Evolutionary conservation across 2,329 filamentous ascomycete species (phyloP).

Genomic region (Aureobasidium lini): DNA sequence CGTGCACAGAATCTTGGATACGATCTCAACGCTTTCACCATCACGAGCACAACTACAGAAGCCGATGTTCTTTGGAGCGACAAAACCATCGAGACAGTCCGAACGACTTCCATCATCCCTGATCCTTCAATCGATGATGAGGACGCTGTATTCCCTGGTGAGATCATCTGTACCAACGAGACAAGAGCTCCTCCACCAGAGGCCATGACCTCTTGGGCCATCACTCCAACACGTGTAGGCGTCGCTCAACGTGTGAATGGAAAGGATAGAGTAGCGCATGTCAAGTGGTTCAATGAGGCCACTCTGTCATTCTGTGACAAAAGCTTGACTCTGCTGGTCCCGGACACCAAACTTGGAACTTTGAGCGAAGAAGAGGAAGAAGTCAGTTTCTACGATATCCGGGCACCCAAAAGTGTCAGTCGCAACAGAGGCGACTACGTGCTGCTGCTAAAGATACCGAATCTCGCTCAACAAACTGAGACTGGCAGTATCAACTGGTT

Average conservation of each 20-base stretch:
- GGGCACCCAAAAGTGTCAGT: slow-evolving; percentile 41
- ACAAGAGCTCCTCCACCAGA: slow-evolving; percentile 4
- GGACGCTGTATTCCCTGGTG: slow-evolving; percentile 50
- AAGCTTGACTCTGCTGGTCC: slow-evolving; percentile 30
- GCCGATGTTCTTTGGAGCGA: slow-evolving; percentile 54
- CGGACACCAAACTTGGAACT: slow-evolving; percentile 36
- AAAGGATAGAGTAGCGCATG: slow-evolving; percentile 47
- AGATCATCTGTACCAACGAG: slow-evolving; percentile 45
- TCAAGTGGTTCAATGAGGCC: slow-evolving; percentile 42
- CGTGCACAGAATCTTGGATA: slow-evolving; percentile 45
- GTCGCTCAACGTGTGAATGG: slow-evolving; percentile 51
- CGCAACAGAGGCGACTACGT: slow-evolving; percentile 48
- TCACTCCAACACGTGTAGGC: slow-evolving; percentile 44
- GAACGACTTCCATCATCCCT: slow-evolving; percentile 40
- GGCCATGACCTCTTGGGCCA: slow-evolving; percentile 21
- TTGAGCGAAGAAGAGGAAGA: slow-evolving; percentile 39
- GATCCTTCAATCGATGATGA: slow-evolving; percentile 47
- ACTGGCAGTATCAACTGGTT: slow-evolving; percentile 39
- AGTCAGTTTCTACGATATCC: slow-evolving; percentile 53
- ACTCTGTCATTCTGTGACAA: slow-evolving; percentile 16
- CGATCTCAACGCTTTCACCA: slow-evolving; percentile 51
- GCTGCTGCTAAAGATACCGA: slow-evolving; percentile 32
- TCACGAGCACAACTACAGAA: slow-evolving; percentile 42
- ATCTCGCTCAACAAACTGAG: neutral
- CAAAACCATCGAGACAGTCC: slow-evolving; percentile 41